Base-by-base conservation (phyloP, 2,329 filamentous ascomycete genomes). In the Zymoseptoria crescenta region DNA sequence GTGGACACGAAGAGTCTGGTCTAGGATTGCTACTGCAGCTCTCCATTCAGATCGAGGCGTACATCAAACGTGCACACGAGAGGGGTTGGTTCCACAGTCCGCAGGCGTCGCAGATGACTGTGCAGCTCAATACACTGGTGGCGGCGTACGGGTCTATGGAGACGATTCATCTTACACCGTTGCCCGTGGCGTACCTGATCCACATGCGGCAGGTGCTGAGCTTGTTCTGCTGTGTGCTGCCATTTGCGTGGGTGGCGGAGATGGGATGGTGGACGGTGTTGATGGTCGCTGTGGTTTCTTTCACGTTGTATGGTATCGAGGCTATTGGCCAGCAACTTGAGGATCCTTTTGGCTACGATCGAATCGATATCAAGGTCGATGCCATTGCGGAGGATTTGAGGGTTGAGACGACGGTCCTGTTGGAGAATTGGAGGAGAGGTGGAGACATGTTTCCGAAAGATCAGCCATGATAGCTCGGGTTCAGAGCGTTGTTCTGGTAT, bases 321-420 rank as follows among this genome's bases (percentile, higher is more conserved):
- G 83, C 82, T 1, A 87, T 86, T 57, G 84, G 83, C 9, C 79
- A 78, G 3, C 83, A 86, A 69, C 74, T 87, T 1, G 84, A 87
- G 68, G 84, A 87, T 68, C 84, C 84, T 1, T 87, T 87, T 68
- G 84, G 84, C 1, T 84, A 84, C 58, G 84, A 85, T 63, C 79
- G 80, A 67, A 86, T 85, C 58, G 84, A 87, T 68, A 87, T 87
- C 72, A 86, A 86, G 68, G 84, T 87, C 79, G 84, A 87, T 69
- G 83, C 82, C 3, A 81, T 87, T 54, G 81, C 83, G 2, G 83
- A 84, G 63, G 84, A 87, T 68, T 75, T 82, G 50, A 74, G 81
- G 60, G 76, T 76, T 48, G 84, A 87, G 71, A 78, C 83, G 19
- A 77, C 79, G 62, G 83, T 83, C 6, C 70, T 86, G 65, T 67